Evolutionary conservation across 2,329 filamentous ascomycete species (phyloP), one percentile per base, ranked within the genome.

Genomic region (Penicillium sp.): DNA sequence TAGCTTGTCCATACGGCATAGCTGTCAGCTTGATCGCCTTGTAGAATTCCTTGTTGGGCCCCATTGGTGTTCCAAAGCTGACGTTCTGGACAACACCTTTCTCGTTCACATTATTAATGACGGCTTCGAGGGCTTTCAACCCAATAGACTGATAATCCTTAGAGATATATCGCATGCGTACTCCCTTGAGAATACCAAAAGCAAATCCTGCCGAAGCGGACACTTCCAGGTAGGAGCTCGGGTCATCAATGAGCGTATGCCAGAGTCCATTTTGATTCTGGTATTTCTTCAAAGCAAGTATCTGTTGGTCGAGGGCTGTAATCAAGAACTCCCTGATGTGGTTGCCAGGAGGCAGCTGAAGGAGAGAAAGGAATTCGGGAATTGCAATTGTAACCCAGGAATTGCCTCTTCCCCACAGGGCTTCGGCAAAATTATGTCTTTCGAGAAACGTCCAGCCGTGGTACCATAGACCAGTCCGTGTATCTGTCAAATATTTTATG

Each of bases 301-400:
- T 34, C 23, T 52, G 47, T 8, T 49, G 47, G 9, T 37, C 23
- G 9, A 52, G 49, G 19, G 42, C 49, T 28, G 40, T 46, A 23
- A 46, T 21, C 21, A 46, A 31, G 16, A 39, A 52, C 13, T 46
- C 49, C 7, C 40, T 10, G 23, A 52, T 37, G 13, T 52, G 42
- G 21, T 52, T 42, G 19, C 42, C 49, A 5, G 42, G 31, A 21
- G 49, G n/a, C 16, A 52, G 21, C n/a, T 46, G 42, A 14, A 46
- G 39, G 28, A 52, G 49, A 19, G 49, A 39, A 8, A 52, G 21
- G 47, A 52, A 52, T 18, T 52, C 49, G 24, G 49, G 48, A 34
- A 51, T 51, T 14, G 48, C 48, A 37, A 52, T 52, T 13, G 49
- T 52, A 4, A 52, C 34, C 49, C 49, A 52, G 2, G 49, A 46